Evolutionary conservation across 1,284 basidiomycete genomes (phyloP).

Genomic region (Ganoderma lingzhi): DNA sequence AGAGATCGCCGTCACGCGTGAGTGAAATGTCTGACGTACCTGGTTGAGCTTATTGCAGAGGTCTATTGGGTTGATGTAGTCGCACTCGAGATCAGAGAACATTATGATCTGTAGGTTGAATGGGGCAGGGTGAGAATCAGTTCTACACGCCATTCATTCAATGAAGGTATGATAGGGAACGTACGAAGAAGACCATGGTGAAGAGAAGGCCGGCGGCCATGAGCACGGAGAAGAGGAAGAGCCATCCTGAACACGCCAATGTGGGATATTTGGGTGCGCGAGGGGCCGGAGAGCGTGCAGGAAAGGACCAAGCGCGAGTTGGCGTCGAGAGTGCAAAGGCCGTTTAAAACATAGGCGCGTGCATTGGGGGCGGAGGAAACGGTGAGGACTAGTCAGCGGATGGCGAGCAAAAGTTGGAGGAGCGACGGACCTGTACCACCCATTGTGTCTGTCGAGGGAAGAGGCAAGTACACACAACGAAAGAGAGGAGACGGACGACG

Average conservation of each 20-base stretch:
- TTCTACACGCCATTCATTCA: neutral
- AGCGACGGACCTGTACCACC: conserved; percentile 42
- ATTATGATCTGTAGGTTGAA: conserved; percentile 92
- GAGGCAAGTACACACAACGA: conserved; percentile 6
- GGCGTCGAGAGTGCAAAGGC: neutral
- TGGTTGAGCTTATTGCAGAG: conserved; percentile 99
- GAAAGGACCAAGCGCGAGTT: neutral
- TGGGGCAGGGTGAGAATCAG: neutral
- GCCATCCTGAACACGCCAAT: conserved; percentile 71
- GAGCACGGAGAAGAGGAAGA: conserved; percentile 93
- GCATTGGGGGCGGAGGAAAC: neutral
- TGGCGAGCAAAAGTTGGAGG: neutral
- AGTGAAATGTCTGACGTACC: conserved; percentile 52
- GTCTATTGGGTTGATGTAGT: conserved; percentile 99
- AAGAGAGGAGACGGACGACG: neutral
- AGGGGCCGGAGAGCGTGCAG: neutral
- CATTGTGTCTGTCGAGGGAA: conserved; percentile 34
- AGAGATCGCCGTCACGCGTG: neutral
- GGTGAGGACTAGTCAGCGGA: conserved; percentile 14
- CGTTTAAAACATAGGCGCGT: neutral
- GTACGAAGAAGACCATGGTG: conserved; percentile 98
- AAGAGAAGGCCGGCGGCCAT: conserved; percentile 93
- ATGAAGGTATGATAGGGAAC: conserved; percentile 45
- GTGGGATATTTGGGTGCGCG: neutral
- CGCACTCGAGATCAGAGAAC: conserved; percentile 98